Evolutionary conservation across 352 stramenopile genomes (phyloP), one percentile per base, ranked within the genome.

Genomic region (Vaucheria bursata): DNA sequence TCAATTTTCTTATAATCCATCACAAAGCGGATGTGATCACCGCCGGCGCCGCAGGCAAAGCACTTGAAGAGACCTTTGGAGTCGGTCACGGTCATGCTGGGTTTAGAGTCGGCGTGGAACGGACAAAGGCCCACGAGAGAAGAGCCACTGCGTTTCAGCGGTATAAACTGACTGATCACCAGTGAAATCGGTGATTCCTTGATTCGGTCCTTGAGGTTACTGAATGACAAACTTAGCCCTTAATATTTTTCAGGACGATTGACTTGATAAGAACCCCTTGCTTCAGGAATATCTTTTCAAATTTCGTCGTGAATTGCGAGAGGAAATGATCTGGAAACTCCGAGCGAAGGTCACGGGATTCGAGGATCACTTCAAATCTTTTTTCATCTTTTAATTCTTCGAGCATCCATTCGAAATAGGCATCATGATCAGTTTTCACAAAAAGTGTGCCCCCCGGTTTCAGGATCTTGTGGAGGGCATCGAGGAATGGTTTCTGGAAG

Each of bases 371-470:
- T 25, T 59, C 45, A 25, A 59, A 59, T 18, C 45, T 18, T 18
- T 18, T 59, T 59, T 59, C 45, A 59, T 59, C 45, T 25, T 59
- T 59, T 25, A 59, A 59, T 18, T 18, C 45, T 18, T 59, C 25
- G 25, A 59, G 45, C 45, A 59, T 59, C 45, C 45, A 59, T 59
- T 59, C 45, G 45, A 59, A 59, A 25, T 59, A 59, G 25, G 18
- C 45, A 59, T 59, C 45, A 59, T 59, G 45, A 25, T 59, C 45
- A 59, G 45, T 59, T 59, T 59, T 59, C 45, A 59, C 45, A 18
- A 18, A 59, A 59, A 59, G 45, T 18, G 45, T 59, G 45, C 45
- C 45, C 18, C 45, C 45, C 12, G 18, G 18, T 25, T 59, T 59
- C 12, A 59, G 45, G 12, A 59, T 25, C 25, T 59, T 59, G 25